Base-by-base conservation (phyloP, 2,329 filamentous ascomycete species). In the Alternaria arborescens region DNA sequence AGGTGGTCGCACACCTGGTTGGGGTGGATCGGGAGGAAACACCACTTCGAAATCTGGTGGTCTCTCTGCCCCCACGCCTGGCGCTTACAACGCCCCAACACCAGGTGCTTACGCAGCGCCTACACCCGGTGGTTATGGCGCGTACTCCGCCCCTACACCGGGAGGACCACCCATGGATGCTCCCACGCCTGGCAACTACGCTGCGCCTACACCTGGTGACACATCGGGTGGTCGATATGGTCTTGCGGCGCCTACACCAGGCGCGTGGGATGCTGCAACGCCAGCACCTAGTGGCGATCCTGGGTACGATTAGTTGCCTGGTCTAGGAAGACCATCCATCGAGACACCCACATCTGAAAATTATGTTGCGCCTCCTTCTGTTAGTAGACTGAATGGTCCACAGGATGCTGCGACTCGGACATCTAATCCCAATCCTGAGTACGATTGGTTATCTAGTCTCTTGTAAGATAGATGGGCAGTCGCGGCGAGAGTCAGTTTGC, bases 231-330 rank as follows among this genome's bases (percentile, higher is more conserved):
- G 63, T 18, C 68, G 61, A 11, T 77, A 79, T 60, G 79, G 77
- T 36, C 73, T 76, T 32, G 73, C 75, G 32, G 88, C 88, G 22
- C 87, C 88, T 1, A 90, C 88, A n/a, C 88, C 88, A 5, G 82
- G 82, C 10, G 81, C 79, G 14, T 84, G 82, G 59, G 88, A 87
- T 2, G 88, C 88, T 5, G 82, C 81, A 6, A 72, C 70, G 18
- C 70, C 70, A 26, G 70, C 69, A 42, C 67, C 70, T n/a, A 70
- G 69, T 36, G 70, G 69, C 18, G 70, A 72, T 40, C 70, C 67
- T 8, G 65, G 69, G 1, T 72, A 72, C 52, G 67, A 71, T 52
- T 72, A 69, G 66, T 36, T 36, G 14, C 32, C 32, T 36, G 16
- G 32, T 36, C 32, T 36, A 11, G 76, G 73, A 18, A 75, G 68